Evolutionary conservation across 495 filamentous ascomycete genomes (phyloP).

Genomic region (Aeminium ludgeri): DNA sequence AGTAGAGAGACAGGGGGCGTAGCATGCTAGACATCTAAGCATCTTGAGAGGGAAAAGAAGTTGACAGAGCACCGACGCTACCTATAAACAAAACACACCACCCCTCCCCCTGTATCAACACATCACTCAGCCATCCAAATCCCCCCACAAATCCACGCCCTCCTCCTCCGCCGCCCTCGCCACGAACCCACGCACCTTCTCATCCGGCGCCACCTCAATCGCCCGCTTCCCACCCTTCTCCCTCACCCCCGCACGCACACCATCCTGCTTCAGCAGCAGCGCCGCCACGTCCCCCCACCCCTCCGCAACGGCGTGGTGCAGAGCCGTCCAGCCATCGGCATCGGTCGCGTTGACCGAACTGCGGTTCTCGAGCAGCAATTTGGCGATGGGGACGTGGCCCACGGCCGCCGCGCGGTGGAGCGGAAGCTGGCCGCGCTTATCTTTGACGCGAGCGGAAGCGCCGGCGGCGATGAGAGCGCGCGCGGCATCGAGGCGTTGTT

Average conservation of each 20-base stretch:
- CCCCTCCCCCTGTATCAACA: too few species aligned
- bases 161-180: slow-evolving; percentile 65
- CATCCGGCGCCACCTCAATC: slow-evolving; percentile 72
- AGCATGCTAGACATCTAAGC: too few species aligned
- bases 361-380: slow-evolving; percentile 56
- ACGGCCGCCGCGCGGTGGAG: slow-evolving; percentile 85
- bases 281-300: slow-evolving; percentile 85
- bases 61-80: too few species aligned
- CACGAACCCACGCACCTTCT: slow-evolving; percentile 53
- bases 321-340: slow-evolving; percentile 59
- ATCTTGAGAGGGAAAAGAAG: too few species aligned
- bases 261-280: slow-evolving; percentile 61
- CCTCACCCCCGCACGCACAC: slow-evolving; percentile 66
- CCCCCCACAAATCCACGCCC: slow-evolving; percentile 44
- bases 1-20: too few species aligned
- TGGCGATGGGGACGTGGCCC: slow-evolving; percentile 71
- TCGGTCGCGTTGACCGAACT: slow-evolving; percentile 84
- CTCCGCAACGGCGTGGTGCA: slow-evolving; percentile 87
- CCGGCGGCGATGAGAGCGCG: slow-evolving; percentile 58
- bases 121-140: not conserved
- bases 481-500: slow-evolving; percentile 65
- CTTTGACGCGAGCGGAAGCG: slow-evolving; percentile 68
- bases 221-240: slow-evolving; percentile 56
- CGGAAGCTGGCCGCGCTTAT: slow-evolving; percentile 70
- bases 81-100: too few species aligned